phyloP scores from a whole-genome alignment of 202 grass and related monocot genomes.

The Cymbopogon flexuosus region DNA sequence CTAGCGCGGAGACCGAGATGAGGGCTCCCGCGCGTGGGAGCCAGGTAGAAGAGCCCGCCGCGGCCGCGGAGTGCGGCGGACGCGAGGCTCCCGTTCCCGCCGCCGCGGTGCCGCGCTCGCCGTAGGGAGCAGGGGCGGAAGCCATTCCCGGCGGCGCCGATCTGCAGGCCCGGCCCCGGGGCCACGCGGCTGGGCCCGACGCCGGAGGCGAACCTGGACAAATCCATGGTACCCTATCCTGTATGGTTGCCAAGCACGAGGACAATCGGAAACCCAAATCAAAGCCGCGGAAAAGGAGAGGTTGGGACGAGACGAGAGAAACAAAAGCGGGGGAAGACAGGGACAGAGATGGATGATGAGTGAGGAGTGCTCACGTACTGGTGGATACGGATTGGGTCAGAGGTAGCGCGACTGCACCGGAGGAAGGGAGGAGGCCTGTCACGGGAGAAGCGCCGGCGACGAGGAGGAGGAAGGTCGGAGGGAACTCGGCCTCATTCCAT shows the following conservation, averaged over 20 bases:
- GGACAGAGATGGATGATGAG: not conserved
- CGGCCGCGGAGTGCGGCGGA: slow-evolving; percentile 32
- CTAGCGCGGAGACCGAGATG: not conserved
- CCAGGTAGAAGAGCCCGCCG: slow-evolving; percentile 8
- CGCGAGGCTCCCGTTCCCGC: slow-evolving; percentile 15
- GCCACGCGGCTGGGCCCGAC: slow-evolving; percentile 16
- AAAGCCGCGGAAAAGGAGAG: not conserved
- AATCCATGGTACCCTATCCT: slow-evolving; percentile 39
- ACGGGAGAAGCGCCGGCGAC: not conserved
- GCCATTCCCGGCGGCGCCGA: slow-evolving; percentile 32
- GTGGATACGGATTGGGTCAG: slow-evolving; percentile 7
- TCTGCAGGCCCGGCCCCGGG: slow-evolving; percentile 22
- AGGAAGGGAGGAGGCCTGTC: not conserved
- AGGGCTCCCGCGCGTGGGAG: not conserved
- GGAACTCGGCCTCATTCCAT: not conserved
- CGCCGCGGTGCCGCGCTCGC: slow-evolving; percentile 16
- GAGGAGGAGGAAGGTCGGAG: not conserved
- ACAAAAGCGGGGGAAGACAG: not conserved
- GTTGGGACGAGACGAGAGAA: not conserved
- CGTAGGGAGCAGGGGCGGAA: slow-evolving; percentile 29
- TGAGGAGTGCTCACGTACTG: not conserved
- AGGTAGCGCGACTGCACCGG: not conserved
- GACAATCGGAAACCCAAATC: not conserved
- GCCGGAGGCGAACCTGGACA: slow-evolving; percentile 37
- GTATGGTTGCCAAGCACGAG: not conserved